Base-by-base conservation (phyloP, 257 asterid genomes). In the Knoxia roxburghii region DNA sequence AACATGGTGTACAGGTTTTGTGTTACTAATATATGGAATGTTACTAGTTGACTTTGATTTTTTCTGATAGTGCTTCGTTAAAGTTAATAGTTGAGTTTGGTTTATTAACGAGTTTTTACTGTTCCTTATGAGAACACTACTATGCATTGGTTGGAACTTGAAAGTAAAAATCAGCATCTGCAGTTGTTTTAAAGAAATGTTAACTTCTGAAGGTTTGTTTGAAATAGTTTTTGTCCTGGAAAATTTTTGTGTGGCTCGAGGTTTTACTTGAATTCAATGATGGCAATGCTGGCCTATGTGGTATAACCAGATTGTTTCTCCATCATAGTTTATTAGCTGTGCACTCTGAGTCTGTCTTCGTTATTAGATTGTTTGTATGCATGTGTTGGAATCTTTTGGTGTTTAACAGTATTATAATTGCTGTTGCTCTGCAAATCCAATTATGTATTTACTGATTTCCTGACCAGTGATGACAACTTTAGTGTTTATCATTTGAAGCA, bases 221-320 rank as follows among this genome's bases (percentile, higher is more conserved):
- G n/a, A 45, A 27, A 32, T 29, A 12, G 29, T 0, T 26, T n/a
- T 45, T 27, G 43, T 26, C 23, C 0, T 1, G 23, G 51, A 4
- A 12, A 21, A 23, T 61, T 14, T 45, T 15, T n/a, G 13, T 20
- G 8, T 0, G 3, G 57, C 24, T 17, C 46, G 43, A 27, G 21
- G 17, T 62, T 40, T 62, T 40, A 14, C 37, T 41, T 62, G 53
- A 62, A n/a, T n/a, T n/a, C n/a, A n/a, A n/a, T n/a, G 39, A 41
- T n/a, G 33, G 15, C 53, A 17, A 5, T 10, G n/a, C 32, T 10
- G 17, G 18, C 6, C n/a, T n/a, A n/a, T n/a, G 41, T 17, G 23
- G 55, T 9, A 43, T 48, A 14, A 30, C 5, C 35, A 30, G 48
- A 18, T 18, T 64, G 26, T 48, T 32, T 64, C 11, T 29, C 9